phyloP scores from a whole-genome alignment of 306 rosid species.

The Fragaria nilgerrensis region DNA sequence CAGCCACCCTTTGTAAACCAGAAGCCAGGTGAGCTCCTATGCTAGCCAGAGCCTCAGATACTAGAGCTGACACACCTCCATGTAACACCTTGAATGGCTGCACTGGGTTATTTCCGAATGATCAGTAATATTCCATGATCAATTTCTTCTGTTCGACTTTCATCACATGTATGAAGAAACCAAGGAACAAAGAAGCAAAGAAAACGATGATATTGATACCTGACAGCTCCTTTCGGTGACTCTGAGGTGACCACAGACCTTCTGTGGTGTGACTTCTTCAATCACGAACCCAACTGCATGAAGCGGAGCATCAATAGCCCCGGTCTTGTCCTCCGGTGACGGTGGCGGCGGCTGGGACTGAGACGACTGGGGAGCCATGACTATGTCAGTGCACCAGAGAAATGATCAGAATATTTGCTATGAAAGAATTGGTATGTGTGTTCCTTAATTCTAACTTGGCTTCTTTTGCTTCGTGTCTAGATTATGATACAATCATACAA shows the following conservation, averaged over 20 bases:
- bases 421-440: neutral
- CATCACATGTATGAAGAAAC: neutral
- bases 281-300: slow-evolving; percentile 59
- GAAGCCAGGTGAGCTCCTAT: slow-evolving; percentile 70
- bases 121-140: neutral
- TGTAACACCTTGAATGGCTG: slow-evolving; percentile 97
- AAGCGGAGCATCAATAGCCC: slow-evolving; percentile 54
- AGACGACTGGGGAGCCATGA: slow-evolving; percentile 13
- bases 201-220: slow-evolving; percentile 32
- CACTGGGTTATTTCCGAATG: neutral
- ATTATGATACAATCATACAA: neutral
- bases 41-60: slow-evolving; percentile 78
- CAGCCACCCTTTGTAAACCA: slow-evolving; percentile 79
- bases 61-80: slow-evolving; percentile 95
- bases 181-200: neutral
- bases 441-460: neutral
- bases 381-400: too few relatives aligned
- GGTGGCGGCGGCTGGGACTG: neutral
- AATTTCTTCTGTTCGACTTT: neutral
- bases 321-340: slow-evolving; percentile 31
- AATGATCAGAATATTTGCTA: too few relatives aligned
- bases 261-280: slow-evolving; percentile 46
- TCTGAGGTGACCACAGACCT: slow-evolving; percentile 61
- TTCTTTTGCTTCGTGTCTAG: neutral
- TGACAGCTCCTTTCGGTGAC: slow-evolving; percentile 67